Evolutionary conservation across 345 rosid genomes (phyloP).

Genomic region (Salix caprea): DNA sequence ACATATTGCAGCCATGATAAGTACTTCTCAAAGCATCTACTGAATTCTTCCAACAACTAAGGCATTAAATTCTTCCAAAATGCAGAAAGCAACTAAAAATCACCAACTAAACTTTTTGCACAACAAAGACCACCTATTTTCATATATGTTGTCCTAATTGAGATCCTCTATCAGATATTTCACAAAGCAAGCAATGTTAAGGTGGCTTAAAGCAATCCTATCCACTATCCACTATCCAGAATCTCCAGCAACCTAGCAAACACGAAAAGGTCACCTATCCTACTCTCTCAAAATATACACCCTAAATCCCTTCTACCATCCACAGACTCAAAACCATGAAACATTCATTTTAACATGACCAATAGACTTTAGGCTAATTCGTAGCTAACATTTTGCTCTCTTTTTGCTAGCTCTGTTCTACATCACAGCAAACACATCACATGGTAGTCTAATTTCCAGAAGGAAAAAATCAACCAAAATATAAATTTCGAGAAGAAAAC

Average conservation of each 20-base stretch:
- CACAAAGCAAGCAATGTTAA: background rate
- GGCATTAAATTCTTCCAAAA: background rate
- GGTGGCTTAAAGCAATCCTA: background rate
- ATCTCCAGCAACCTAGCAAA: background rate
- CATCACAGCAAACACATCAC: background rate
- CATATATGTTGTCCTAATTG: background rate
- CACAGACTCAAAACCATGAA: background rate
- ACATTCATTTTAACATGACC: background rate
- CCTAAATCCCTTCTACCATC: background rate
- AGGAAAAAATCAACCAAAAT: background rate
- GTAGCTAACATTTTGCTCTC: background rate
- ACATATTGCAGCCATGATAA: background rate
- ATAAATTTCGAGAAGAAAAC: background rate
- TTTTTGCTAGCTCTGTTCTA: background rate
- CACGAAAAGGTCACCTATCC: background rate
- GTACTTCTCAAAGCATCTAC: no score
- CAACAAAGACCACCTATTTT: background rate
- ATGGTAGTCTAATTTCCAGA: background rate
- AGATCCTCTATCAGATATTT: background rate
- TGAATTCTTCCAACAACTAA: background rate
- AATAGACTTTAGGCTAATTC: background rate
- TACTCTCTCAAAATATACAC: background rate
- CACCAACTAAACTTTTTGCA: background rate
- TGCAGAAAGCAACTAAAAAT: background rate
- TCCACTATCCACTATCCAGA: no score